phyloP scores from a whole-genome alignment of 202 grass and related monocot species.

The Brachypodium distachyon region DNA sequence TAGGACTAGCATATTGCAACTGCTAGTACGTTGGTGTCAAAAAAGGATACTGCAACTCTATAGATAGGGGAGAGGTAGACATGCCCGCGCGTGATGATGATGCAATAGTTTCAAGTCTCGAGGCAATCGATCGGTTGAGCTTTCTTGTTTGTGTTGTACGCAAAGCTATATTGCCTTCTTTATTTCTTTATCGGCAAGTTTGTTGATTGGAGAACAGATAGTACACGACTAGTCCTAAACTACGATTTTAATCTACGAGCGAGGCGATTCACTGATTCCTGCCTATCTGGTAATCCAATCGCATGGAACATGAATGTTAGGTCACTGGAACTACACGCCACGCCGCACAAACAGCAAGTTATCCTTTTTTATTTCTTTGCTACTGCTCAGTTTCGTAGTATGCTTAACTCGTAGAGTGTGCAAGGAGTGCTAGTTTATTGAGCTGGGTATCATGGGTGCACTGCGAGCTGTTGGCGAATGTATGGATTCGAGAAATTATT shows the following conservation, averaged over 20 bases:
- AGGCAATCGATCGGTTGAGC: conserved; percentile 9
- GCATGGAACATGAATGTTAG: background rate
- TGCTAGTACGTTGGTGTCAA: too few relatives aligned
- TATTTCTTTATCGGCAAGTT: background rate
- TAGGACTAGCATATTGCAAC: background rate
- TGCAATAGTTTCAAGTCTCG: conserved; percentile 27
- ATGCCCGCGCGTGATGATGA: conserved; percentile 22
- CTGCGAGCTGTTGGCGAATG: background rate
- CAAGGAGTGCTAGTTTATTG: background rate
- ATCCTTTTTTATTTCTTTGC: background rate
- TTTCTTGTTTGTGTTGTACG: conserved; percentile 3
- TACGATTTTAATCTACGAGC: background rate
- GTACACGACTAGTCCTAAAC: background rate
- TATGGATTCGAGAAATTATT: conserved; percentile 17
- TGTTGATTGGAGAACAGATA: background rate
- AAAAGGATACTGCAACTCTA: too few relatives aligned
- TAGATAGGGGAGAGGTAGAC: background rate
- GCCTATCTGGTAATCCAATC: conserved; percentile 8
- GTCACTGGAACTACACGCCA: too few relatives aligned
- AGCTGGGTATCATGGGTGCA: background rate
- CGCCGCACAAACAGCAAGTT: background rate
- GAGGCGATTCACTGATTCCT: conserved; percentile 20
- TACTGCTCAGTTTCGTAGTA: background rate
- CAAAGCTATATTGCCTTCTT: background rate
- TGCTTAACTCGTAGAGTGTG: background rate